Evolutionary conservation across 192 early-diverging fungal species (phyloP), one percentile per base, ranked within the genome.

Genomic region (Pilobolus umbonatus): DNA sequence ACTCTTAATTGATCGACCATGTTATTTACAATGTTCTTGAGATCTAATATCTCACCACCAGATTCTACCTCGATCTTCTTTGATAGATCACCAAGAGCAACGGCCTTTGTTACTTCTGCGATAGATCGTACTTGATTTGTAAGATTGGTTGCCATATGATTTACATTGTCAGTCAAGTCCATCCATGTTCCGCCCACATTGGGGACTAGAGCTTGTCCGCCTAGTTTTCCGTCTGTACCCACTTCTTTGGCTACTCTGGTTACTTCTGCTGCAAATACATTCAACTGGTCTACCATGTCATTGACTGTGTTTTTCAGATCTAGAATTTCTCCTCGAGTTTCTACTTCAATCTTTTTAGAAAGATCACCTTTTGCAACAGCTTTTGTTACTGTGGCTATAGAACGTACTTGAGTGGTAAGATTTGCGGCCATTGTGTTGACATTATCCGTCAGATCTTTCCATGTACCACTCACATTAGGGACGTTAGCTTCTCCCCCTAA

Each of bases 401-500:
- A 43, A 0, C 63, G 78, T n/a, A 85, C 83, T 60, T 87, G 85
- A 61, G 80, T 80, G 1, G 85, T 81, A 29, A 84, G 70, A 66
- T 83, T 82, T 31, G 66, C 73, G 0, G 80, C 80, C 77, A 79
- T 82, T 2, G 73, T 75, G 30, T 82, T 82, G 12, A 82, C 80
- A 14, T 75, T 75, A 14, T 78, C 77, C 0, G 82, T 81, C 22
- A 84, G 50, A 44, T 80, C 77, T 39, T 73, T 75, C 82, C 79
- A 81, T 0, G 69, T 69, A 15, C 75, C 77, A 8, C 60, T 63
- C 0, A 88, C 87, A 57, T 82, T 85, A 2, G 67, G 60, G 0
- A 91, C 89, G 15, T 80, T 73, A 0, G 87, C 89, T 62, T 87
- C 81, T 11, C 77, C 87, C 22, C 87, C 87, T 21, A 89, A 70